These are phyloP conservation scores for Yamadazyma sp. DNA, from an alignment of 805 yeast species.

Conservation along the genomic window DNA sequence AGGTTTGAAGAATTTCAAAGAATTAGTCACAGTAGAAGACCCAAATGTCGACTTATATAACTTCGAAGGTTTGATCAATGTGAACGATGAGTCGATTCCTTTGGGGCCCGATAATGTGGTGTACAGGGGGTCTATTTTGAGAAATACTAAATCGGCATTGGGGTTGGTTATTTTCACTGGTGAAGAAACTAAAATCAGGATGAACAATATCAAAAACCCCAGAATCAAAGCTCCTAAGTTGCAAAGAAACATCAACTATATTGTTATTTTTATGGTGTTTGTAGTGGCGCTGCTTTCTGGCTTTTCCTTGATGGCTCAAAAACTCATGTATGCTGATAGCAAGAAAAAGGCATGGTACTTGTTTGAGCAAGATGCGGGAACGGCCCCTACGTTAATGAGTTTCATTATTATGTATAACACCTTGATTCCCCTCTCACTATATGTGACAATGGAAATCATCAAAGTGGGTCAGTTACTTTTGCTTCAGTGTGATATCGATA, in stretches of 20 bases:
- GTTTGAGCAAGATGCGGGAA: conserved; percentile 69
- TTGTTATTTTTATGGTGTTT: conserved; percentile 83
- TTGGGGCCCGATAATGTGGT: conserved; percentile 79
- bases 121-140: conserved; percentile 84
- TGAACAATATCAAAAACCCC: conserved; percentile 90
- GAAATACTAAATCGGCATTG: conserved; percentile 73
- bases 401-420: conserved; percentile 97
- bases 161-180: conserved; percentile 93
- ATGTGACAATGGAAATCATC: conserved; percentile 95
- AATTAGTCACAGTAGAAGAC: conserved; percentile 72
- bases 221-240: conserved; percentile 91
- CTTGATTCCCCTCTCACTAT: conserved; percentile 88
- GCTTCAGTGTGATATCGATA: conserved; percentile 88
- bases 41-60: conserved; percentile 91
- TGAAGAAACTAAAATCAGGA: conserved; percentile 91
- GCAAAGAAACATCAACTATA: conserved; percentile 76
- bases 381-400: conserved; percentile 90
- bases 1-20: conserved; percentile 50
- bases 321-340: conserved; percentile 45
- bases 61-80: conserved; percentile 73
- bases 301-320: conserved; percentile 79
- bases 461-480: conserved; percentile 82
- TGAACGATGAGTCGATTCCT: conserved; percentile 48
- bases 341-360: conserved; percentile 68
- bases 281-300: conserved; percentile 74